Evolutionary conservation across 2,329 filamentous ascomycete species (phyloP).

Genomic region (Cladophialophora yegresii): DNA sequence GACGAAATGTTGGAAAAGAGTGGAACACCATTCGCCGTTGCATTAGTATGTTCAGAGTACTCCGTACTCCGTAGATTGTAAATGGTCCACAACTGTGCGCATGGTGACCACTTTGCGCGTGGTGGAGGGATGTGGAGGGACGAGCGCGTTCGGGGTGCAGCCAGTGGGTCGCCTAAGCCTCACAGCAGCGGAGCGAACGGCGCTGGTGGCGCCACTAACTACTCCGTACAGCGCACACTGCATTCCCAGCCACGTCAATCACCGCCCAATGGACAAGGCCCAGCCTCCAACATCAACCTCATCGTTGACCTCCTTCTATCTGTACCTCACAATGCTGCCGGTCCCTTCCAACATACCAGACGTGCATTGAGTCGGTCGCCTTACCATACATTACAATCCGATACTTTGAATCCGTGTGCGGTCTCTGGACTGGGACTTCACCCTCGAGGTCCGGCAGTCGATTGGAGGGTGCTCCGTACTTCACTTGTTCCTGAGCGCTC

Average conservation of each 20-base stretch:
- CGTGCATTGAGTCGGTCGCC: not conserved
- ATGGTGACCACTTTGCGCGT: not conserved
- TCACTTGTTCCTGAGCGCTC: constrained; percentile 13
- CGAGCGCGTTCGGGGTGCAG: not conserved
- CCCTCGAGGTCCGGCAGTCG: constrained; percentile 8
- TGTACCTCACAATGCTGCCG: not conserved
- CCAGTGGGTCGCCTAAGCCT: not conserved
- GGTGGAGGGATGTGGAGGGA: too few species aligned
- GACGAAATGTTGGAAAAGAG: not conserved
- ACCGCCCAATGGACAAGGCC: not conserved
- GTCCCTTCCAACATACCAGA: not conserved
- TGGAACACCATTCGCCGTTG: not conserved
- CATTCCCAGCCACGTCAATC: constrained; percentile 7
- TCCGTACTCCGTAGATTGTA: not conserved
- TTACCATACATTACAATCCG: not conserved
- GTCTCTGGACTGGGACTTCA: not conserved
- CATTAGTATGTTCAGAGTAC: not conserved
- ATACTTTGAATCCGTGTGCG: not conserved
- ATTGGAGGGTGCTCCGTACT: constrained; percentile 12
- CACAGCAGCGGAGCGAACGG: not conserved
- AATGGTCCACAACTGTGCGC: not conserved
- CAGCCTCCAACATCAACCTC: constrained; percentile 6
- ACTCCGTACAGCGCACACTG: not conserved
- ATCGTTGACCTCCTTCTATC: constrained; percentile 3
- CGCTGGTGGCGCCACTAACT: not conserved